Evolutionary conservation across 2,329 filamentous ascomycete species (phyloP).

Genomic region (Trichophaea hybrida): DNA sequence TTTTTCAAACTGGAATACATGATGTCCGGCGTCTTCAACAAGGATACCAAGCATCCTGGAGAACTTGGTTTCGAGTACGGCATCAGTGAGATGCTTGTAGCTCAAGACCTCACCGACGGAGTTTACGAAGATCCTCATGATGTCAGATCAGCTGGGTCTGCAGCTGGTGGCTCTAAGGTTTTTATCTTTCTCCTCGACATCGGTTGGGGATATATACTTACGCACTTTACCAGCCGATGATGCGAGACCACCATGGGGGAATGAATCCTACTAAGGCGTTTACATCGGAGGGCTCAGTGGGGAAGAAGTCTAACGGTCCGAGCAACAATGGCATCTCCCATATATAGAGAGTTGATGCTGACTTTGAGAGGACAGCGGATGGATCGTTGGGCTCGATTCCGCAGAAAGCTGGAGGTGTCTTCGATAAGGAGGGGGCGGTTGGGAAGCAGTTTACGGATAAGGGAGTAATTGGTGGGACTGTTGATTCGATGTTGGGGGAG

Average conservation of each 20-base stretch:
- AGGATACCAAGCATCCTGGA: not conserved
- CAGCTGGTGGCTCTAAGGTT: not conserved
- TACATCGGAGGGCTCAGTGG: constrained; percentile 38
- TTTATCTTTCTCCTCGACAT: not conserved
- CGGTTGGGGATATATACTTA: not conserved
- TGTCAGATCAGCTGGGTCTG: not conserved
- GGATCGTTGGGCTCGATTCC: constrained; percentile 38
- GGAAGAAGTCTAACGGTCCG: constrained; percentile 41
- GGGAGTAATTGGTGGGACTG: constrained; percentile 40
- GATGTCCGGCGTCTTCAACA: constrained; percentile 4
- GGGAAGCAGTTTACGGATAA: constrained; percentile 42
- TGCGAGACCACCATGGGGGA: constrained; percentile 7
- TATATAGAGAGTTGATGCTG: not conserved
- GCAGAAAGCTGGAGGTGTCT: constrained; percentile 37
- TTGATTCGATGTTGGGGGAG: constrained; percentile 37
- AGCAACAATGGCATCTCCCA: not conserved
- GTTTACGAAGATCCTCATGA: constrained; percentile 3
- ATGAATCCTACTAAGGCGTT: constrained; percentile 30
- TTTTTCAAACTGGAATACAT: not conserved
- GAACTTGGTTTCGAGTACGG: not conserved
- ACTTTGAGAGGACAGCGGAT: constrained; percentile 19
- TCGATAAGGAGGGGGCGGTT: constrained; percentile 39
- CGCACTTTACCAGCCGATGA: not conserved
- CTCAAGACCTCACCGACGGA: constrained; percentile 5
- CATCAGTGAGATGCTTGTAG: not conserved